Evolutionary conservation across 805 yeast species (phyloP).

Genomic region (Ogataea trehaloabstinens): DNA sequence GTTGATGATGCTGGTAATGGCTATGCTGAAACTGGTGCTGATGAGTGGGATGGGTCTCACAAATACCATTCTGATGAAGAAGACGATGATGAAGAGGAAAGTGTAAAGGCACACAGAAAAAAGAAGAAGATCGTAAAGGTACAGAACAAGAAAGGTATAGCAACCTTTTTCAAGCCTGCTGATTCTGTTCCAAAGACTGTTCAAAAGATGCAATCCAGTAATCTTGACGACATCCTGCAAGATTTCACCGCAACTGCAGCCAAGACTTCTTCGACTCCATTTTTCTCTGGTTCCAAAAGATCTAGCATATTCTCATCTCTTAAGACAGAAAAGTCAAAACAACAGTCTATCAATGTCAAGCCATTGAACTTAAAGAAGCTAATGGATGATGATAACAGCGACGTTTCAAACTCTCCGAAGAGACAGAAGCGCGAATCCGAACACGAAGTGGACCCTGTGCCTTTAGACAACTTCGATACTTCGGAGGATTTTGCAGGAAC

Average conservation of each 20-base stretch:
- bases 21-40: slow-evolving; percentile 89
- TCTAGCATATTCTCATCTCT: slow-evolving; percentile 30
- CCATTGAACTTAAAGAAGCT: slow-evolving; percentile 20
- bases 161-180: slow-evolving; percentile 48
- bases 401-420: slow-evolving; percentile 17
- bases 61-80: slow-evolving; percentile 59
- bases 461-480: slow-evolving; percentile 16
- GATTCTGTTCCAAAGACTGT: slow-evolving; percentile 25
- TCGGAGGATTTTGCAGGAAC: slow-evolving; percentile 15
- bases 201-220: slow-evolving; percentile 41
- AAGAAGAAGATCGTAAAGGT: slow-evolving; percentile 36
- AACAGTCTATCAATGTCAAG: slow-evolving; percentile 29
- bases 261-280: slow-evolving; percentile 18
- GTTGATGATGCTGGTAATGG: slow-evolving; percentile 94
- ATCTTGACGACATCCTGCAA: slow-evolving; percentile 68
- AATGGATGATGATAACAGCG: slow-evolving; percentile 19
- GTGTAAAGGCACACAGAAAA: slow-evolving; percentile 24
- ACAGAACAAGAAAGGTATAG: slow-evolving; percentile 31
- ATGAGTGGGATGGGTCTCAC: slow-evolving; percentile 74
- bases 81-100: slow-evolving; percentile 30
- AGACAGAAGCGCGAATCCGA: slow-evolving; percentile 23
- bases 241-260: slow-evolving; percentile 42
- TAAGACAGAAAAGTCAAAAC: slow-evolving; percentile 16
- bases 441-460: slow-evolving; percentile 19
- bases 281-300: slow-evolving; percentile 18